phyloP scores from a whole-genome alignment of 2,329 filamentous ascomycete genomes.

The Diaporthe batatas region DNA sequence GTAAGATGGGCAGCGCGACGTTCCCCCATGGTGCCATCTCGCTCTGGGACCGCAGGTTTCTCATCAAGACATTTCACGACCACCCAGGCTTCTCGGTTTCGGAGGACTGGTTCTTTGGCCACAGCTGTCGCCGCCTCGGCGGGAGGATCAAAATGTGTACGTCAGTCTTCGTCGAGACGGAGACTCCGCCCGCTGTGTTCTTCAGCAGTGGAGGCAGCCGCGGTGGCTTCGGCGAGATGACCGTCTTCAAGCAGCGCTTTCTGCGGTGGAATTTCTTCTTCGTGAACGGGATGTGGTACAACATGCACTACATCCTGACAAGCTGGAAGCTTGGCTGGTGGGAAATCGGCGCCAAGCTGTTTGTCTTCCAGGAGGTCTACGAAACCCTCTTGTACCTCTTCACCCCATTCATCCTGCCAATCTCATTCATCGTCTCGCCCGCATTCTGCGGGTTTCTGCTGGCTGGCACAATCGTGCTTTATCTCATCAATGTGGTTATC shows the following conservation, averaged over 20 bases:
- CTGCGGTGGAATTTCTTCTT: constrained; percentile 67
- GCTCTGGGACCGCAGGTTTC: constrained; percentile 61
- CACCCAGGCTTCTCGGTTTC: constrained; percentile 64
- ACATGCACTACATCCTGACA: constrained; percentile 59
- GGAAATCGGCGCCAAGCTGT: constrained; percentile 64
- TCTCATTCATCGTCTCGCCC: constrained; percentile 57
- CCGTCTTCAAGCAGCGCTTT: constrained; percentile 64
- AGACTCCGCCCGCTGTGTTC: constrained; percentile 60
- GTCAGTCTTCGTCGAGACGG: constrained; percentile 64
- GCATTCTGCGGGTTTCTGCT: constrained; percentile 56
- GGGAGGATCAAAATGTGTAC: constrained; percentile 63
- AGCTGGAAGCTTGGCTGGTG: constrained; percentile 63
- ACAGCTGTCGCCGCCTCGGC: constrained; percentile 58
- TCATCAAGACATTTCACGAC: constrained; percentile 59
- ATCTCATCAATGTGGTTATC: constrained; percentile 57
- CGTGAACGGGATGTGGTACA: constrained; percentile 62
- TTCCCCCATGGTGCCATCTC: constrained; percentile 66
- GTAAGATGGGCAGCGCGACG: constrained; percentile 59
- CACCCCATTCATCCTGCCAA: constrained; percentile 59
- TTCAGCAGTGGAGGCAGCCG: constrained; percentile 54
- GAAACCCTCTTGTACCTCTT: constrained; percentile 61
- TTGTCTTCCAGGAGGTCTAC: constrained; percentile 63
- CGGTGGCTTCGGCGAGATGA: constrained; percentile 66
- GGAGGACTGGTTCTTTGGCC: constrained; percentile 67
- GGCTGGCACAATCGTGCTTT: constrained; percentile 55